Base-by-base conservation (phyloP, 345 rosid genomes). In the Pugionium cornutum region DNA sequence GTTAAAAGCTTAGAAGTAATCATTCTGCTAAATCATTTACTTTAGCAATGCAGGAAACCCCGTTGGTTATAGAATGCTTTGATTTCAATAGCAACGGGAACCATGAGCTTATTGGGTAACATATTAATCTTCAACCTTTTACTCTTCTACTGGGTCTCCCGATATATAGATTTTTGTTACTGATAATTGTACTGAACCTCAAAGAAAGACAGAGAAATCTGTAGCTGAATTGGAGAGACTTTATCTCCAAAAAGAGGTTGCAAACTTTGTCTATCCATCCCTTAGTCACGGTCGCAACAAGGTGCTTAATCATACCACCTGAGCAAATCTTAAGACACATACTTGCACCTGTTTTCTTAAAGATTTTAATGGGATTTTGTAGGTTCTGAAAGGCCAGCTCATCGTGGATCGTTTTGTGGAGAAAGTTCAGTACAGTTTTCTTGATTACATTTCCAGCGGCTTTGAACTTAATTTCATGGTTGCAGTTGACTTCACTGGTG, bases 401-500 rank as follows among this genome's bases (percentile, higher is more conserved):
- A 82, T 85, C 7, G 88, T 92, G 75, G 92, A 89, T 59, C 78
- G 63, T 25, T 87, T 69, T 74, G 63, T 73, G 54, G 95, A 87
- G 77, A 84, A 81, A 81, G 70, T 80, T 40, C 90, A 83, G 34
- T 76, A 76, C 70, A 92, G 80, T 74, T 89, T 92, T 78, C 78
- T 92, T 70, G 96, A 89, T 75, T 92, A 92, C 78, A 81, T 89
- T 50, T 85, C 96, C 7, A 83, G 88, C 49, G 96, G 96, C 27
- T 89, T 87, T 9, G 83, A 92, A 75, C 82, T 89, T 29, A 89
- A 85, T 66, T 92, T 92, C 62, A 89, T 92, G 96, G 95, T 92
- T 68, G 96, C 98, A 28, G 79, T 89, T 51, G 98, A 92, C 78
- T 92, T 92, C 72, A 92, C 98, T 3, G 98, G 98, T 87, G 57